Evolutionary conservation across 2,329 filamentous ascomycete genomes (phyloP).

Genomic region (Dothistroma septosporum): DNA sequence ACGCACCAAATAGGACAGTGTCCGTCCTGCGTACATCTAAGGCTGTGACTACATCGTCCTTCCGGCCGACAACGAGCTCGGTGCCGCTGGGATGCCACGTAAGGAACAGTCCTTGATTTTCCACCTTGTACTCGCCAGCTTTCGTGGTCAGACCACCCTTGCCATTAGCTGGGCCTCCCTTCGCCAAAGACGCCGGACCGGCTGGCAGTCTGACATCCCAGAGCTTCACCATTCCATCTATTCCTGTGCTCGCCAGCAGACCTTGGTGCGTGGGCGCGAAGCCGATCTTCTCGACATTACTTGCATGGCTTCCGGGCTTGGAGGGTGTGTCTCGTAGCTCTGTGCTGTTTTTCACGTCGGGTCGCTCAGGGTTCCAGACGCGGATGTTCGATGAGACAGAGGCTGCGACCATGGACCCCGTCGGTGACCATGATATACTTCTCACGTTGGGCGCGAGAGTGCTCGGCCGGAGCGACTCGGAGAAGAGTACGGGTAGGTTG

Average conservation of each 20-base stretch:
- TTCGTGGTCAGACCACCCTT: constrained; percentile 44
- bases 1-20: constrained; percentile 11
- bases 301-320: constrained; percentile 40
- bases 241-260: constrained; percentile 69
- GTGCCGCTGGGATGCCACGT: constrained; percentile 70
- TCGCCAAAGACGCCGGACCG: constrained; percentile 34
- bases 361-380: constrained; percentile 77
- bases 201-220: constrained; percentile 69
- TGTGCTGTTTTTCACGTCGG: constrained; percentile 68
- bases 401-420: constrained; percentile 78
- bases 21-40: constrained; percentile 31
- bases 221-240: constrained; percentile 69
- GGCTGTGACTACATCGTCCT: constrained; percentile 48
- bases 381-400: constrained; percentile 67
- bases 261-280: constrained; percentile 75
- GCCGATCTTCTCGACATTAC: constrained; percentile 68
- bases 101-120: constrained; percentile 41
- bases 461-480: constrained; percentile 35
- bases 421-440: constrained; percentile 75
- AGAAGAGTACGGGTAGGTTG: constrained; percentile 67
- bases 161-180: constrained; percentile 38
- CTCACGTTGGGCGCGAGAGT: constrained; percentile 31
- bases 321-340: constrained; percentile 55
- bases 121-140: constrained; percentile 53
- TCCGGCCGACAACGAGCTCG: constrained; percentile 67